Base-by-base conservation (phyloP, 164 flowering plant genomes). In the Paratinospora sagittata region DNA sequence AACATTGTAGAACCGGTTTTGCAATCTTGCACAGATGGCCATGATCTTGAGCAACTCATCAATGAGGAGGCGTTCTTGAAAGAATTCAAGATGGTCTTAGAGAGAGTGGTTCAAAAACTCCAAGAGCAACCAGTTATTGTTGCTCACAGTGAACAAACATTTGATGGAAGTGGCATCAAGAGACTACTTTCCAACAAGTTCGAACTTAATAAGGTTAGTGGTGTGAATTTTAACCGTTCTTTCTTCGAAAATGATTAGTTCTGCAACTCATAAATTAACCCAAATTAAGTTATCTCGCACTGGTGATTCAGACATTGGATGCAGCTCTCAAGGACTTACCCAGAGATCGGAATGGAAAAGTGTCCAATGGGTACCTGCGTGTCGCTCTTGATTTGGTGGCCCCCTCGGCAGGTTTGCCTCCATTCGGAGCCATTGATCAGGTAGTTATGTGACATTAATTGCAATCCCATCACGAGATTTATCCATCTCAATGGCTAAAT, bases 71-170 rank as follows among this genome's bases (percentile, higher is more conserved):
- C 73, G 0, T 89, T 92, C 79, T 72, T 95, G 77, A 81, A 62
- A 49, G 89, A 80, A 68, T 85, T 91, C 73, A 84, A 84, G 78
- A 83, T 75, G 64, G 84, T 82, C 3, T 82, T 80, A 0, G 87
- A 79, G 71, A 72, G 49, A 49, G 76, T 89, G 58, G 89, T 84
- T 47, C 85, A 75, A 39, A 78, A 34, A 67, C 90, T 95, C 19
- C 87, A 84, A 68, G 97, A 89, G 67, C 85, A 86, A 47, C 99
- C 97, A 0, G 99, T 88, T 41, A 95, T 95, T 57, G 97, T 95
- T 34, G 99, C 97, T 6, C 97, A 95, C 68, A 90, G 86, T 43
- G 97, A 88, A 70, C 89, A 86, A 69, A 88, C 87, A 52, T 92
- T 91, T 72, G 93, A 95, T 73, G 99, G 99, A 63, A 89, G 87